Conservation (phyloP, 1,139 yeast genomes). For the Geotrichum klebahnii region DNA sequence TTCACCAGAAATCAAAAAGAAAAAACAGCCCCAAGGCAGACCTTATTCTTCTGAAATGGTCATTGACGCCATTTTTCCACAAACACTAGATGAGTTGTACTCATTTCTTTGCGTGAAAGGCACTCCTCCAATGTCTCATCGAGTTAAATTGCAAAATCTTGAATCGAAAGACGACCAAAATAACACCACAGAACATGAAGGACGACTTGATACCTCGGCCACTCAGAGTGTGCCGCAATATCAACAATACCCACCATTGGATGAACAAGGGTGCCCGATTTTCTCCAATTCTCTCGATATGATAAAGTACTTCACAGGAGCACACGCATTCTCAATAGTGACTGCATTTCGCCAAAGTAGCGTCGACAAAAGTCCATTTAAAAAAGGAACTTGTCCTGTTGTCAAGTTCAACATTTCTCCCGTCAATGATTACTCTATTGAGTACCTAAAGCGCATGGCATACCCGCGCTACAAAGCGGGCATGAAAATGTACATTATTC, state of each 20-base stretch:
- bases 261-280: constrained; percentile 1
- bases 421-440: constrained; percentile 17
- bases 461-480: constrained; percentile 23
- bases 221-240: neutral
- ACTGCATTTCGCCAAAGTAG: constrained; percentile 22
- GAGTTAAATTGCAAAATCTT: constrained; percentile 11
- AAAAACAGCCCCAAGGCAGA: constrained; percentile 16
- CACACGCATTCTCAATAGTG: constrained; percentile 15
- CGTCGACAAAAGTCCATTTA: constrained; percentile 12
- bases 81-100: constrained; percentile 16
- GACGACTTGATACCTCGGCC: neutral
- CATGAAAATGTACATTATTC: constrained; percentile 20
- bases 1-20: constrained; percentile 1
- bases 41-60: constrained; percentile 21
- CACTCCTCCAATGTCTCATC: neutral
- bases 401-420: constrained; percentile 21
- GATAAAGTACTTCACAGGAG: constrained; percentile 14
- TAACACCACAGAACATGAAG: too few relatives aligned
- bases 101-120: constrained; percentile 17
- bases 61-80: constrained; percentile 17
- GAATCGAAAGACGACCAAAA: neutral
- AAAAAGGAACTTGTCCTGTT: constrained; percentile 23
- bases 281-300: constrained; percentile 18
- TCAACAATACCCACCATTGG: constrained; percentile 4
- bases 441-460: constrained; percentile 21